phyloP scores from a whole-genome alignment of 345 rosid species.

The Melaleuca alternifolia region DNA sequence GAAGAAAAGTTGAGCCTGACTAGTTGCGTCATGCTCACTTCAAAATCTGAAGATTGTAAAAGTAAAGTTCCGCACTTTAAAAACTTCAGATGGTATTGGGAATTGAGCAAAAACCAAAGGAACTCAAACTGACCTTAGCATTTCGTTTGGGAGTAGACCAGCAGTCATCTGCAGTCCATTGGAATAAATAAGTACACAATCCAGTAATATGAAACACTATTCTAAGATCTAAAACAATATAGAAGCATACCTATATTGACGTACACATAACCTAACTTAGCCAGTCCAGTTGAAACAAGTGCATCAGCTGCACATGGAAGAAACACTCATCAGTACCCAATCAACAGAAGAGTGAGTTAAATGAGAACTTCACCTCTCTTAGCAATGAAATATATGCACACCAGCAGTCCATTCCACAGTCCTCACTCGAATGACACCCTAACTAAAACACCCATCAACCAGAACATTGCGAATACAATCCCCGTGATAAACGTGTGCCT shows the following conservation, averaged over 20 bases:
- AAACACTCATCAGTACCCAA: slow-evolving; percentile 6
- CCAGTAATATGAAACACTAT: neutral
- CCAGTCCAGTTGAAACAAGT: slow-evolving; percentile 80
- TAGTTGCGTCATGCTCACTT: neutral
- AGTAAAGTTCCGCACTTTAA: neutral
- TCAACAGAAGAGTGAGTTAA: neutral
- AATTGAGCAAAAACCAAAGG: neutral
- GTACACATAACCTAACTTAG: slow-evolving; percentile 73
- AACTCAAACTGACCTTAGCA: slow-evolving; percentile 32
- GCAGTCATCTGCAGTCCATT: slow-evolving; percentile 74
- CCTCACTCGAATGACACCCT: neutral
- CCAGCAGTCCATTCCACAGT: neutral
- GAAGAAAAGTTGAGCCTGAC: neutral
- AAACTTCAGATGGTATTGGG: neutral
- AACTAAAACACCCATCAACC: neutral
- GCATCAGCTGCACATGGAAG: slow-evolving; percentile 63
- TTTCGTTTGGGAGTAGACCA: slow-evolving; percentile 63
- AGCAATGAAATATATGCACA: neutral
- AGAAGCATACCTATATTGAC: slow-evolving; percentile 69
- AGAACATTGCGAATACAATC: neutral
- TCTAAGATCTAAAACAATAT: neutral
- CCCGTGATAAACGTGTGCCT: neutral
- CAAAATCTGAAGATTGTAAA: neutral
- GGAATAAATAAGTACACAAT: slow-evolving; percentile 10
- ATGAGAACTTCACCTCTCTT: neutral